Conservation (phyloP, 1,284 basidiomycete species). For the Boletus nobilissimus region DNA sequence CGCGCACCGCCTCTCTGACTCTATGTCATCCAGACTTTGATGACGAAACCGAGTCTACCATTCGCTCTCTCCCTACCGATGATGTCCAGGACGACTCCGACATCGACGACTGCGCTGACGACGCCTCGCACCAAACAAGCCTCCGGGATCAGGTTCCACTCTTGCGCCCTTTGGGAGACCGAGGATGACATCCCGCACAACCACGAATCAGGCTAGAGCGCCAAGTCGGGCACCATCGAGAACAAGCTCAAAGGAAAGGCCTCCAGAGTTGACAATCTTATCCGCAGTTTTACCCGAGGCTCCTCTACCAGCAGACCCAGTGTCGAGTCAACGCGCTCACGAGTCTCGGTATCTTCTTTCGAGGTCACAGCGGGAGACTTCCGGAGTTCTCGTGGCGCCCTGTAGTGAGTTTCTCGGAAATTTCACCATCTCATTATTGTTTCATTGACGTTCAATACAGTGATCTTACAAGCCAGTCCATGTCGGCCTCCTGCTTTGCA, state of each 20-base stretch:
- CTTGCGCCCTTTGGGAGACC: constrained; percentile 81
- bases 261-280: constrained; percentile 51
- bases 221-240: constrained; percentile 38
- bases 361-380: constrained; percentile 64
- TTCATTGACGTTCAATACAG: constrained; percentile 34
- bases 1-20: constrained; percentile 56
- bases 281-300: constrained; percentile 58
- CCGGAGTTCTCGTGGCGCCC: constrained; percentile 59
- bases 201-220: constrained; percentile 54
- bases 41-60: constrained; percentile 63
- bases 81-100: constrained; percentile 46
- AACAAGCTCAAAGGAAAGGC: constrained; percentile 50
- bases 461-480: constrained; percentile 66
- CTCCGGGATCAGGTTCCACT: constrained; percentile 81
- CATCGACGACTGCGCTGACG: constrained; percentile 52
- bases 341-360: constrained; percentile 64
- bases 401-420: constrained; percentile 61
- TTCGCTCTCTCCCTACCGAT: constrained; percentile 45
- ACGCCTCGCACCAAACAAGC: constrained; percentile 63
- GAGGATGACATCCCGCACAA: constrained; percentile 59
- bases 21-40: constrained; percentile 65
- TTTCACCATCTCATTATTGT: constrained; percentile 7
- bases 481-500: constrained; percentile 64
- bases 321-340: constrained; percentile 67
- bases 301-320: constrained; percentile 65